Evolutionary conservation across 768 basidiomycete genomes (phyloP).

Genomic region (Gymnopilus junonius): DNA sequence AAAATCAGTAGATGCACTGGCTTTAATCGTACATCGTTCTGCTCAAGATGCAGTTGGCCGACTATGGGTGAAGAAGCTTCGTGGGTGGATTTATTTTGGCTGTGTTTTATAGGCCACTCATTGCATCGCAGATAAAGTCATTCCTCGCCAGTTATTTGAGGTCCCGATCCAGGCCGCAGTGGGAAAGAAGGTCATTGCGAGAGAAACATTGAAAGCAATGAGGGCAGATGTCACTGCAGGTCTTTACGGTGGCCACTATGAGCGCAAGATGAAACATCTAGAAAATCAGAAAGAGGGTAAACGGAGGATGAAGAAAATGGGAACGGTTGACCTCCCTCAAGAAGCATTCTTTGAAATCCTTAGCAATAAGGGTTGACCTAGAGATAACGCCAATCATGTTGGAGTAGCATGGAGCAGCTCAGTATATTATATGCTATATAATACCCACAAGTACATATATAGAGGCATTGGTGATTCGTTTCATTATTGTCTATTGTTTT

Average conservation of each 20-base stretch:
- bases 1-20: constrained; percentile 91
- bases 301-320: constrained; percentile 84
- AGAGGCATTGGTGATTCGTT: constrained; percentile 16
- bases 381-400: not conserved
- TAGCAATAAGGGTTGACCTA: constrained; percentile 54
- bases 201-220: constrained; percentile 85
- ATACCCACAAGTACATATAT: constrained; percentile 14
- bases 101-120: not conserved
- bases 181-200: constrained; percentile 85
- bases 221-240: constrained; percentile 95
- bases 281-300: constrained; percentile 95
- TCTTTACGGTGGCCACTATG: constrained; percentile 93
- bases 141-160: constrained; percentile 92
- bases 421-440: constrained; percentile 24
- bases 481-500: constrained; percentile 16
- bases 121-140: constrained; percentile 72
- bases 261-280: constrained; percentile 89
- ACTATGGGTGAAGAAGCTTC: constrained; percentile 90
- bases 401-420: constrained; percentile 1
- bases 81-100: constrained; percentile 46
- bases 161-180: constrained; percentile 94
- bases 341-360: constrained; percentile 95
- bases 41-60: constrained; percentile 75
- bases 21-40: constrained; percentile 87
- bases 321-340: constrained; percentile 89